Conservation (phyloP, 139 green algal genomes). For the Picochlorum sp. region DNA sequence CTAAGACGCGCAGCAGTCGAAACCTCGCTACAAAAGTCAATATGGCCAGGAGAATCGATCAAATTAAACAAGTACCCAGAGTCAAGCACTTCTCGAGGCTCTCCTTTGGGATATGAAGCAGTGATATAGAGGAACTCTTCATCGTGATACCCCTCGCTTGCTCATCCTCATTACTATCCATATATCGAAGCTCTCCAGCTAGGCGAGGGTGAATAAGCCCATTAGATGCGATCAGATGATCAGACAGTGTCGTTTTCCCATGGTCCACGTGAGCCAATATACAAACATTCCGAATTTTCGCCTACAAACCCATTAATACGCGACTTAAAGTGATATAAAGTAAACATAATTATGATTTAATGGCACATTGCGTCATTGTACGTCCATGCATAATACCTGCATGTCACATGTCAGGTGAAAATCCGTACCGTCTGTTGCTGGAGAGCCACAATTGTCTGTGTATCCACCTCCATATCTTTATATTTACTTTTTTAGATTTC, state of each 20-base stretch:
- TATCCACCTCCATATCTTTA: slow-evolving; percentile 23
- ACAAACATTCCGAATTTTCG: slow-evolving; percentile 90
- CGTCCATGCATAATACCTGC: background rate
- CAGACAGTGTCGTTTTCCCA: slow-evolving; percentile 95
- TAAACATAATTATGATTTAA: background rate
- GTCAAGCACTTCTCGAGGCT: slow-evolving; percentile 23
- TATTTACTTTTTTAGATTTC: background rate
- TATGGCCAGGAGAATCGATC: slow-evolving; percentile 95
- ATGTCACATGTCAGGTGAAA: background rate
- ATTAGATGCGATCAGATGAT: slow-evolving; percentile 94
- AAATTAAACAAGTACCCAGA: slow-evolving; percentile 87
- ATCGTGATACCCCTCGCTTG: slow-evolving; percentile 95
- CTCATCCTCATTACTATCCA: slow-evolving; percentile 95
- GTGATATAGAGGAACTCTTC: slow-evolving; percentile 90
- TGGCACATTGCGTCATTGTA: background rate
- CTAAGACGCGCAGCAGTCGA: slow-evolving; percentile 86
- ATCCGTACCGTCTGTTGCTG: slow-evolving; percentile 19
- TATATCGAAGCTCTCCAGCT: slow-evolving; percentile 69
- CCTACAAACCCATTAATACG: slow-evolving; percentile 33
- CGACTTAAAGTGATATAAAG: background rate
- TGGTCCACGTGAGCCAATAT: slow-evolving; percentile 98
- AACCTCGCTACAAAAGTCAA: slow-evolving; percentile 97
- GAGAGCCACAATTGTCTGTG: slow-evolving; percentile 18
- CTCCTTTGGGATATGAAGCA: slow-evolving; percentile 73
- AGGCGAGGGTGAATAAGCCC: slow-evolving; percentile 93